A percentile compares a stretch with the other conserved stretches of the same genome.
phyloP scores from a whole-genome alignment of 1,284 basidiomycete genomes.

The Rhodotorula glutinis region DNA sequence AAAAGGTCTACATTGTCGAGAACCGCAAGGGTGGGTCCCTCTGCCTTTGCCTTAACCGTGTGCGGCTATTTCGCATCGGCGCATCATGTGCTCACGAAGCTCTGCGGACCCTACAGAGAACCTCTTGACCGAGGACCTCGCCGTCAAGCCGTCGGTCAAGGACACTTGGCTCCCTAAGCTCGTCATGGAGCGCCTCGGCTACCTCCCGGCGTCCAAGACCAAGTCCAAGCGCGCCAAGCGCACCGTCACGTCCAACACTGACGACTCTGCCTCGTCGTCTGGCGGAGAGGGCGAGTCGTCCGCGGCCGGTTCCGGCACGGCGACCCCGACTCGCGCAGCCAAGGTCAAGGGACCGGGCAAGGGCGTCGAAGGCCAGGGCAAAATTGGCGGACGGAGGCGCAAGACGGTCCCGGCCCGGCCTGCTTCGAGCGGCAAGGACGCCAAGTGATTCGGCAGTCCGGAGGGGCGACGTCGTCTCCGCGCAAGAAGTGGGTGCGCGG shows the following conservation, averaged over 20 bases:
- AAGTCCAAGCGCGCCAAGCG: slow-evolving; percentile 5
- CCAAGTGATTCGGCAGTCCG: neutral
- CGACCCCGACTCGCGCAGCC: neutral
- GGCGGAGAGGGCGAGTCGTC: slow-evolving; percentile 12
- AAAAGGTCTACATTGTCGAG: slow-evolving; percentile 44
- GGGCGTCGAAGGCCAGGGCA: slow-evolving; percentile 30
- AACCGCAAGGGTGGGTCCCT: slow-evolving; percentile 41
- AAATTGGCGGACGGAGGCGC: slow-evolving; percentile 36
- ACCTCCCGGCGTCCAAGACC: slow-evolving; percentile 5
- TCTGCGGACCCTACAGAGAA: slow-evolving; percentile 9
- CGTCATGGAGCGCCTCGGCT: slow-evolving; percentile 4
- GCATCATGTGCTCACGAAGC: too few species aligned
- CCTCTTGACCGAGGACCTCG: slow-evolving; percentile 27
- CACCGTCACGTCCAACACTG: slow-evolving; percentile 11
- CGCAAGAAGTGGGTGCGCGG: too few species aligned
- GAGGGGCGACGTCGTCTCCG: too few species aligned
- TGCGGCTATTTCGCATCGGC: too few species aligned
- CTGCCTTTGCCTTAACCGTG: too few species aligned
- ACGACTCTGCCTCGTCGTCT: slow-evolving; percentile 6
- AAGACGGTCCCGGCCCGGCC: slow-evolving; percentile 21
- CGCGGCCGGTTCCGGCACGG: neutral
- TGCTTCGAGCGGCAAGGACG: neutral
- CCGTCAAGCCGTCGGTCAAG: slow-evolving; percentile 18
- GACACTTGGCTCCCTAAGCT: slow-evolving; percentile 35
- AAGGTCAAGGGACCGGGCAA: slow-evolving; percentile 8